Evolutionary conservation across 441 rosid species (phyloP).

Genomic region (Kokia cookei): DNA sequence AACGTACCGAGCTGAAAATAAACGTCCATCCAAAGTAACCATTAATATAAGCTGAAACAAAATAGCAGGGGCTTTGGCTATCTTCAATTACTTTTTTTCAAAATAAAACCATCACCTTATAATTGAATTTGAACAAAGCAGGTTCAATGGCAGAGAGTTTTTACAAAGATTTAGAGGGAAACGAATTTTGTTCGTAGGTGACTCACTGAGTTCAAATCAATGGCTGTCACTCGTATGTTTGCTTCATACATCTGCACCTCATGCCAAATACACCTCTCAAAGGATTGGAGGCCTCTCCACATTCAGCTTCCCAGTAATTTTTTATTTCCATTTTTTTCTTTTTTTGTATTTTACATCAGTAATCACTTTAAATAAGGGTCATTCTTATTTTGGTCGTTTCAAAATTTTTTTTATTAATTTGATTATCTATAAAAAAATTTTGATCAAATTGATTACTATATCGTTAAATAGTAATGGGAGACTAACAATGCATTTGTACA

Average conservation of each 20-base stretch:
- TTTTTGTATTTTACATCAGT: no score
- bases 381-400: no score
- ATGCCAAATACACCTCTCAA: slow-evolving; percentile 5
- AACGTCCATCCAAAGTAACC: no score
- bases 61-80: not conserved
- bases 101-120: not conserved
- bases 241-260: slow-evolving; percentile 36
- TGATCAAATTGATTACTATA: no score
- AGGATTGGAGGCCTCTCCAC: slow-evolving; percentile 32
- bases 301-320: slow-evolving; percentile 36
- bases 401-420: no score
- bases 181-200: slow-evolving; percentile 50
- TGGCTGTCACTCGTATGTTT: slow-evolving; percentile 60
- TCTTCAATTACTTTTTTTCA: not conserved
- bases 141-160: slow-evolving; percentile 33
- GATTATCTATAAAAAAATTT: no score
- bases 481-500: no score
- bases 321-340: not conserved
- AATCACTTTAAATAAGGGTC: no score
- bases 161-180: slow-evolving; percentile 31
- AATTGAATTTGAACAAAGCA: not conserved
- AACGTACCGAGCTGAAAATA: no score
- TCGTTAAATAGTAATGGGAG: no score
- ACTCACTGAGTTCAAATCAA: slow-evolving; percentile 48
- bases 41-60: no score